A percentile compares a stretch with the other conserved stretches of the same genome.
phyloP scores from a whole-genome alignment of 1,284 basidiomycete species.

The Trichosporon ovoides region DNA sequence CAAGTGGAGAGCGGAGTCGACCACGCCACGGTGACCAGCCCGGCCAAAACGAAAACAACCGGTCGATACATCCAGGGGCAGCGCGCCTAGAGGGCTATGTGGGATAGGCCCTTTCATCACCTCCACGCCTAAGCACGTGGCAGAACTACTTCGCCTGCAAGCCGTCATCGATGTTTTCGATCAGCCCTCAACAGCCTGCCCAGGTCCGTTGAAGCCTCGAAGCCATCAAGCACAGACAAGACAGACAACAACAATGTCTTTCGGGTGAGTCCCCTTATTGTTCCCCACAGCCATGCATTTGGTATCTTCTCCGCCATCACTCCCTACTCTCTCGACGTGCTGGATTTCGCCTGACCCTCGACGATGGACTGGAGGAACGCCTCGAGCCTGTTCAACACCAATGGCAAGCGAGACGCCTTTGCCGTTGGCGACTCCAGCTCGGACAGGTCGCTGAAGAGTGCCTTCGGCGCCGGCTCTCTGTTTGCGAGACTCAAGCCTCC shows the following conservation, averaged over 20 bases:
- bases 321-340: not conserved
- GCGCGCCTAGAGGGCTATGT: not conserved
- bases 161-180: not conserved
- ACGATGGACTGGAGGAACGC: not conserved
- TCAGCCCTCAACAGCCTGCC: not conserved
- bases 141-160: not conserved
- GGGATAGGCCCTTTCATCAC: not conserved
- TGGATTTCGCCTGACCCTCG: not conserved
- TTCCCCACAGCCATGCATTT: not conserved
- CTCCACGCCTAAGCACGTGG: not conserved
- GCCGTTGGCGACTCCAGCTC: too few species aligned
- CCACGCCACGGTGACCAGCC: not conserved
- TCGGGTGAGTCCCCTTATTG: constrained; percentile 2
- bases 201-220: not conserved
- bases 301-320: not conserved
- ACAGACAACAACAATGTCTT: constrained; percentile 8
- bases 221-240: not conserved
- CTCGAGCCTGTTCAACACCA: not conserved
- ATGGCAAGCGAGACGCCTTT: not conserved
- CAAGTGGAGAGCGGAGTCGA: not conserved
- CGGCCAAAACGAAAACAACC: not conserved
- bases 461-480: not conserved
- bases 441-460: not conserved
- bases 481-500: not conserved
- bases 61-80: not conserved